Evolutionary conservation across 176 grass and related monocot species (phyloP).

Genomic region (Oryza nivara): DNA sequence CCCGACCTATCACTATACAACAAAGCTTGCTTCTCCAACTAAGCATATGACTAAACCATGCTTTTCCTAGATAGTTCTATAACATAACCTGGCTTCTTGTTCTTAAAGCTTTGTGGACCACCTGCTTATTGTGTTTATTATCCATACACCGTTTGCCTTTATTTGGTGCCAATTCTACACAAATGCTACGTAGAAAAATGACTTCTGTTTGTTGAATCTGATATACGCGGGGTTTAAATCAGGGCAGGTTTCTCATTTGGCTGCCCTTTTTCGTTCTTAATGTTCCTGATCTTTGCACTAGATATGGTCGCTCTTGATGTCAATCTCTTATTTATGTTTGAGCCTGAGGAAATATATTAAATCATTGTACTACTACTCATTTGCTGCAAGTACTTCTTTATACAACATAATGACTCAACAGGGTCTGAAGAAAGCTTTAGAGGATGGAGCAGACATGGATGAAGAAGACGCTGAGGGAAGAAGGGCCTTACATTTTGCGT

Average conservation of each 20-base stretch:
- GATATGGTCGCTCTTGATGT: not conserved
- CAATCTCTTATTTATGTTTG: not conserved
- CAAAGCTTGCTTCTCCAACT: not conserved
- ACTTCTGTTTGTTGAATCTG: not conserved
- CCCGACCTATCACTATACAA: not conserved
- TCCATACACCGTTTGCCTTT: not conserved
- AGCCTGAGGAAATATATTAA: not conserved
- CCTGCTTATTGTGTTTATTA: not conserved
- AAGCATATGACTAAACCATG: not conserved
- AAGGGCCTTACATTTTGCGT: conserved; percentile 99
- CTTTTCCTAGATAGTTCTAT: conserved; percentile 15
- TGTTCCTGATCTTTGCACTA: not conserved
- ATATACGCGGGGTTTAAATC: not conserved
- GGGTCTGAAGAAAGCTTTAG: conserved; percentile 88
- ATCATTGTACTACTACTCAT: not conserved
- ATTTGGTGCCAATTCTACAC: not conserved
- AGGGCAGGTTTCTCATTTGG: not conserved
- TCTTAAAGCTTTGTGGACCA: not conserved
- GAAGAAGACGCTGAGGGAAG: conserved; percentile 91
- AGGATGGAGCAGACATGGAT: conserved; percentile 81
- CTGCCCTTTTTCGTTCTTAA: conserved; percentile 2
- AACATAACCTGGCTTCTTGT: not conserved
- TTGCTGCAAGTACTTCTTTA: conserved; percentile 1
- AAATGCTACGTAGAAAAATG: not conserved
- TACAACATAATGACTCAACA: conserved; percentile 16